phyloP scores from a whole-genome alignment of 1,284 basidiomycete species.

The Fomitiporia mediterranea region DNA sequence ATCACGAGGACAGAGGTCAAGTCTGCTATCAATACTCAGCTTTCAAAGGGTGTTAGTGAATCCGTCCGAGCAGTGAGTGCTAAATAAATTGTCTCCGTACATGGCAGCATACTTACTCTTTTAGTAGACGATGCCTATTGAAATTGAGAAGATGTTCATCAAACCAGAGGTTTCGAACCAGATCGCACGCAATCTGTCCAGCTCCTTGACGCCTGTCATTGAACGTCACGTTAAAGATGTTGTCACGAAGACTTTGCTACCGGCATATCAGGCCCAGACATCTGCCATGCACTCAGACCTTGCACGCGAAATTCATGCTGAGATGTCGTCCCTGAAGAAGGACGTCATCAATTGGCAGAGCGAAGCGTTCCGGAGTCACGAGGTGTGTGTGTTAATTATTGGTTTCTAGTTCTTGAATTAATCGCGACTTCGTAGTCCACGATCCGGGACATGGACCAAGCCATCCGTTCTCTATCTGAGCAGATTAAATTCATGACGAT shows the following conservation, averaged over 20 bases:
- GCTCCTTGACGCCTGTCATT: conserved; percentile 63
- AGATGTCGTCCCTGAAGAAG: conserved; percentile 69
- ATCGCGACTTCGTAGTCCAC: conserved; percentile 42
- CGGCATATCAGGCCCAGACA: conserved; percentile 66
- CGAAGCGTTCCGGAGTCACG: conserved; percentile 68
- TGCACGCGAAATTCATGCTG: conserved; percentile 63
- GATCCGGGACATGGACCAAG: conserved; percentile 74
- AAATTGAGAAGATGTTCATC: conserved; percentile 71
- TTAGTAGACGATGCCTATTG: conserved; percentile 60
- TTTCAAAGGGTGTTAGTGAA: conserved; percentile 65
- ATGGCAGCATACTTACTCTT: conserved; percentile 18
- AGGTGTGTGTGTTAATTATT: conserved; percentile 42
- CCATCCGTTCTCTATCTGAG: conserved; percentile 64
- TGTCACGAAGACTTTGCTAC: conserved; percentile 66
- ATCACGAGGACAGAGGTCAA: conserved; percentile 78
- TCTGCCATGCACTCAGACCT: conserved; percentile 72
- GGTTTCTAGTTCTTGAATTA: background rate
- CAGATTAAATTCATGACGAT: conserved; percentile 73
- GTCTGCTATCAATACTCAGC: conserved; percentile 66
- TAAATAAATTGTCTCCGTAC: background rate
- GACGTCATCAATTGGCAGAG: conserved; percentile 74
- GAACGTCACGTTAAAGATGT: conserved; percentile 78
- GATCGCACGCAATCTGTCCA: conserved; percentile 65
- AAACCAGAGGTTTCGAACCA: conserved; percentile 73
- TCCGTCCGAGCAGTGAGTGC: conserved; percentile 63